phyloP scores from a whole-genome alignment of 495 filamentous ascomycete genomes.

The Glonium stellatum region DNA sequence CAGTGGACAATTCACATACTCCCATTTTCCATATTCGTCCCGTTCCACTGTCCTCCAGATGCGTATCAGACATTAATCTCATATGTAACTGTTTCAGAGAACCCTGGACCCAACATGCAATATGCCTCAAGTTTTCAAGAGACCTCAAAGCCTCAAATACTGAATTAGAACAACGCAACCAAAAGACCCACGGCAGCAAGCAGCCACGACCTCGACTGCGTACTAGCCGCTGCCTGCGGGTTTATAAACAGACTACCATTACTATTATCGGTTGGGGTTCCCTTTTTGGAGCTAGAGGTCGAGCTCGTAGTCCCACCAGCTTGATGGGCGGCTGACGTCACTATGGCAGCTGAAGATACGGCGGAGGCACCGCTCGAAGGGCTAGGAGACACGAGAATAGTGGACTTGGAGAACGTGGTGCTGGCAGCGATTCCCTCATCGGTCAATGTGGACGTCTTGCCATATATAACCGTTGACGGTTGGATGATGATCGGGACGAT shows the following conservation, averaged over 20 bases:
- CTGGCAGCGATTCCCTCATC: neutral
- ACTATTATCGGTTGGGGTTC: neutral
- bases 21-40: too few species aligned
- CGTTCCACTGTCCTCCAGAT: too few species aligned
- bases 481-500: constrained; percentile 2
- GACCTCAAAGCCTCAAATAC: neutral
- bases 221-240: neutral
- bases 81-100: too few species aligned
- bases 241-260: constrained; percentile 1
- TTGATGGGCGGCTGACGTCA: neutral
- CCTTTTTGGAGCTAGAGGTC: constrained; percentile 3
- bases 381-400: neutral
- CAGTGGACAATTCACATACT: too few species aligned
- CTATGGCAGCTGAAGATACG: neutral
- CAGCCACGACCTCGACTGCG: neutral
- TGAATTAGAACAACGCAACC: neutral
- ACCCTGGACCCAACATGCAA: too few species aligned
- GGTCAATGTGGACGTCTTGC: neutral
- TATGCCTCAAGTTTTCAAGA: too few species aligned
- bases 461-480: constrained; percentile 2
- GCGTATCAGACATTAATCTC: too few species aligned
- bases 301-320: neutral
- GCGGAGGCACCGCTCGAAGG: neutral
- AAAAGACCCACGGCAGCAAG: neutral
- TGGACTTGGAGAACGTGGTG: neutral